These are phyloP conservation scores for Penicillium ucsense DNA, from an alignment of 495 filamentous ascomycete genomes.

Conservation along the genomic window DNA sequence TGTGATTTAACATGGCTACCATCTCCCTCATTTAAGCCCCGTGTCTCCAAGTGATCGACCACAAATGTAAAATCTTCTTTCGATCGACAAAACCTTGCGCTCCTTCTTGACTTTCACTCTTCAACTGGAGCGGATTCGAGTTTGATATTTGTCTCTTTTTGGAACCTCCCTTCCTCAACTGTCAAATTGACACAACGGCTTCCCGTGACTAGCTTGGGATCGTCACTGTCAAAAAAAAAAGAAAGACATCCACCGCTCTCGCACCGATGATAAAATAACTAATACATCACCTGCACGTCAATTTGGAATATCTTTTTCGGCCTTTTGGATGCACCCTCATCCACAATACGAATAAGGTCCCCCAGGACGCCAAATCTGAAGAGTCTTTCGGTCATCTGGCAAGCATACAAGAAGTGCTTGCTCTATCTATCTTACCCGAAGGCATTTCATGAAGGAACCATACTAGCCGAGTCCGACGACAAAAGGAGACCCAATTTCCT, in stretches of 20 bases:
- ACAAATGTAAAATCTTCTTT: slow-evolving; percentile 2
- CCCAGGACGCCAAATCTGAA: too few species aligned
- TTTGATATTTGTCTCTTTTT: slow-evolving; percentile 5
- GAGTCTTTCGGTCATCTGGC: too few species aligned
- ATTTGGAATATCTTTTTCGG: too few species aligned
- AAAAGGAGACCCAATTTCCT: too few species aligned
- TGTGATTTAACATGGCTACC: too few species aligned
- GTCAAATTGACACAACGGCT: neutral
- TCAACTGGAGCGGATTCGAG: neutral
- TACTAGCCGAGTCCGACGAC: too few species aligned
- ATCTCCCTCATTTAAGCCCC: slow-evolving; percentile 14
- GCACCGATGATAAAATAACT: too few species aligned
- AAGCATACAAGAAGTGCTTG: too few species aligned
- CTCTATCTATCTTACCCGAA: too few species aligned
- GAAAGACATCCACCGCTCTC: neutral
- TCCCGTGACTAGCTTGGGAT: neutral
- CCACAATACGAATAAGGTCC: too few species aligned
- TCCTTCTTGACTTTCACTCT: neutral
- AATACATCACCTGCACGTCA: neutral
- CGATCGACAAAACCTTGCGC: slow-evolving; percentile 19
- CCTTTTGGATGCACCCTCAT: too few species aligned
- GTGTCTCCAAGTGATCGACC: slow-evolving; percentile 16
- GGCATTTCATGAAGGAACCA: too few species aligned
- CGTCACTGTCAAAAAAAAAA: neutral
- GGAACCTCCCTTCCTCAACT: slow-evolving; percentile 2